These are phyloP conservation scores for Raddia distichophylla DNA, from an alignment of 176 grass and related monocot species.

Conservation along the genomic window DNA sequence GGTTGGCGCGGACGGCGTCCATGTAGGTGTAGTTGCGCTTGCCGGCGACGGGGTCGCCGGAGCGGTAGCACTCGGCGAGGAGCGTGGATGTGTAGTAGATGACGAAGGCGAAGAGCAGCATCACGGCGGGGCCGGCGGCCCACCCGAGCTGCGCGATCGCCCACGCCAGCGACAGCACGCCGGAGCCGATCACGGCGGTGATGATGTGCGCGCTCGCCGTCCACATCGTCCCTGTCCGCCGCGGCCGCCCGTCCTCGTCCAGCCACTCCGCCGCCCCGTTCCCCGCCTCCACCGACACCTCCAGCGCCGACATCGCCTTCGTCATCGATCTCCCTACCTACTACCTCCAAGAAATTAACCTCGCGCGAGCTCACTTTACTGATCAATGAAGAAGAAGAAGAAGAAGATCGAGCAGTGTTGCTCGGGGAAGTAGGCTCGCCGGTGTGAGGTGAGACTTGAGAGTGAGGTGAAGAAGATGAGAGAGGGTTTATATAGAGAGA, in stretches of 20 bases:
- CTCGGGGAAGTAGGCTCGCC: not conserved
- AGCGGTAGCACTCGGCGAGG: conserved; percentile 88
- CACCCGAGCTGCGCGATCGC: conserved; percentile 90
- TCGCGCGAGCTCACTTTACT: not conserved
- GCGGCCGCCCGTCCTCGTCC: conserved; percentile 73
- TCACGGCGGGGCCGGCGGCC: conserved; percentile 81
- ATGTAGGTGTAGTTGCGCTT: conserved; percentile 99
- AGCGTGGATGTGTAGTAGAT: conserved; percentile 96
- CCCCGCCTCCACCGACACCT: conserved; percentile 39
- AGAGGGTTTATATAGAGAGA: not conserved
- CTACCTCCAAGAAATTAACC: not conserved
- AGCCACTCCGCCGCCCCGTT: conserved; percentile 6
- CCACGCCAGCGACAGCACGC: conserved; percentile 89
- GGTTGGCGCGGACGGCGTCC: conserved; percentile 78
- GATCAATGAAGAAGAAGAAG: not conserved
- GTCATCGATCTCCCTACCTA: not conserved
- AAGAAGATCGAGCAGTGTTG: not conserved
- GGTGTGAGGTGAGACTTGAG: not conserved
- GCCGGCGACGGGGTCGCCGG: conserved; percentile 57
- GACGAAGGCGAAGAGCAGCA: conserved; percentile 86
- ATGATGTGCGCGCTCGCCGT: conserved; percentile 94
- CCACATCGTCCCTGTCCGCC: conserved; percentile 75
- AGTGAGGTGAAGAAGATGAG: not conserved
- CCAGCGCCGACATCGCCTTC: conserved; percentile 12
- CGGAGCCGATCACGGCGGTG: conserved; percentile 92